These are phyloP conservation scores for Candida methanosorbosa DNA, from an alignment of 805 yeast species.

Conservation along the genomic window DNA sequence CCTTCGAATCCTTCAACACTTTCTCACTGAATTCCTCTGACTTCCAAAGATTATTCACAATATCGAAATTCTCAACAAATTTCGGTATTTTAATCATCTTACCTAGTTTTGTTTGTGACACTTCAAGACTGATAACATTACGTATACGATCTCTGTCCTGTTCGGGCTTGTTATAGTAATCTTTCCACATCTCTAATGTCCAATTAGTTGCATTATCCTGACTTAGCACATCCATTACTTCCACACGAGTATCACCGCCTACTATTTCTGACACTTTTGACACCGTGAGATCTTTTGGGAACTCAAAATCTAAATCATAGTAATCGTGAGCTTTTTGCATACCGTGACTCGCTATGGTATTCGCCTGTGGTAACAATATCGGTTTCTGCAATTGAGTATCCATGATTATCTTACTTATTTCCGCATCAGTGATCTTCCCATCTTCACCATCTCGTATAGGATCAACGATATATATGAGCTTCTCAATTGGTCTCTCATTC, in stretches of 20 bases:
- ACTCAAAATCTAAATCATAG: constrained; percentile 11
- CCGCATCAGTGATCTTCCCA: constrained; percentile 17
- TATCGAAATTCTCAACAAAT: constrained; percentile 56
- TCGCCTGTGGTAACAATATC: constrained; percentile 17
- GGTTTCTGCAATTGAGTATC: constrained; percentile 22
- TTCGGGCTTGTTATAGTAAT: constrained; percentile 45
- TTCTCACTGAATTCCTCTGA: constrained; percentile 2
- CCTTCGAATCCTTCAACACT: constrained; percentile 7
- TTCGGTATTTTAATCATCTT: constrained; percentile 49
- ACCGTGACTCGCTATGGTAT: background rate
- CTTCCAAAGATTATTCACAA: constrained; percentile 62
- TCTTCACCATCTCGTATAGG: constrained; percentile 7
- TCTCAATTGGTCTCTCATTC: constrained; percentile 16
- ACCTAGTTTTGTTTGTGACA: constrained; percentile 49
- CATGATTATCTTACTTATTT: constrained; percentile 14
- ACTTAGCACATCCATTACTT: constrained; percentile 84
- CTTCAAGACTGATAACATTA: constrained; percentile 78
- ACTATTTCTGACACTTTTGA: constrained; percentile 45
- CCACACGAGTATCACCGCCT: constrained; percentile 57
- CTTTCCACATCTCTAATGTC: constrained; percentile 66
- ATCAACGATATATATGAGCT: constrained; percentile 21
- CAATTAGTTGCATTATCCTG: constrained; percentile 64
- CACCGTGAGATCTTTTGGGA: constrained; percentile 49
- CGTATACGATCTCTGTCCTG: constrained; percentile 53
- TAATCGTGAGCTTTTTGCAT: constrained; percentile 1